These are phyloP conservation scores for Lecanoromycetidae sp. DNA, from an alignment of 2,329 filamentous ascomycete genomes.

Conservation along the genomic window DNA sequence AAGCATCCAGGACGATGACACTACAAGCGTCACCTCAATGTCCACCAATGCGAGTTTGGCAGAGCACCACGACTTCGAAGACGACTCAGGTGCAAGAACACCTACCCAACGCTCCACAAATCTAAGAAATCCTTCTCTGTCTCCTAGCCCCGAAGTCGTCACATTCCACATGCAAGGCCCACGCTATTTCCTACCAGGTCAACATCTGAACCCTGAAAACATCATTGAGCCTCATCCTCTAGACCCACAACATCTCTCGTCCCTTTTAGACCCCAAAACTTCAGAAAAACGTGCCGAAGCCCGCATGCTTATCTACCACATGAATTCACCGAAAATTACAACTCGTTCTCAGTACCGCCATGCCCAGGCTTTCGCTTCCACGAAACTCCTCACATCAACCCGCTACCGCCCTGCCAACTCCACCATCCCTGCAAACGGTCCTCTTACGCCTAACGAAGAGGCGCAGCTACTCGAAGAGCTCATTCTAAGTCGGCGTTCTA, in stretches of 20 bases:
- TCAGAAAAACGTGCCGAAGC: constrained; percentile 72
- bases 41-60: constrained; percentile 37
- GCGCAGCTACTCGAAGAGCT: constrained; percentile 46
- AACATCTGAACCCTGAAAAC: too few species aligned
- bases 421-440: constrained; percentile 22
- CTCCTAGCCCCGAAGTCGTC: constrained; percentile 32
- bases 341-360: constrained; percentile 68
- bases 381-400: constrained; percentile 50
- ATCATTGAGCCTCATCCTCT: constrained; percentile 53
- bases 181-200: too few species aligned
- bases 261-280: constrained; percentile 68
- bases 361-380: constrained; percentile 55
- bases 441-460: constrained; percentile 41
- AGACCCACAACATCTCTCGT: constrained; percentile 57
- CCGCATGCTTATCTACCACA: constrained; percentile 64
- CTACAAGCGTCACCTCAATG: constrained; percentile 67
- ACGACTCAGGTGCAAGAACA: constrained; percentile 46
- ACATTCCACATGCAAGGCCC: not conserved
- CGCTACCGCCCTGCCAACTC: constrained; percentile 28
- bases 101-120: constrained; percentile 60
- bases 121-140: constrained; percentile 23
- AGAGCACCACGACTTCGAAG: constrained; percentile 36
- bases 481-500: constrained; percentile 42
- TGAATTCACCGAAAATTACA: constrained; percentile 58
- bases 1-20: constrained; percentile 46